phyloP scores from a whole-genome alignment of 2,329 filamentous ascomycete genomes.

The Aspergillus transmontanensis region DNA sequence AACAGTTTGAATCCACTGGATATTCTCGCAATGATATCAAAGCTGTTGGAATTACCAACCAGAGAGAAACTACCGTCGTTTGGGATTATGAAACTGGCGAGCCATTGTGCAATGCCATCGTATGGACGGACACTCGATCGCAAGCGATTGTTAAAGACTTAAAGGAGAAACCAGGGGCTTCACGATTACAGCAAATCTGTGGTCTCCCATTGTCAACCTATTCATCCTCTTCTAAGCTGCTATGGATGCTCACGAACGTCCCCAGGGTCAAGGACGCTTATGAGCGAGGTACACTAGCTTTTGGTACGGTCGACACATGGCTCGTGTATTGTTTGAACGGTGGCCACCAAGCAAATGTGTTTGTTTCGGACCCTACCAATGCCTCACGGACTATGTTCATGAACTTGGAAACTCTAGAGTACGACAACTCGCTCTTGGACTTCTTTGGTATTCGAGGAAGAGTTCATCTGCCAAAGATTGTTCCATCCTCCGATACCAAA shows the following conservation, averaged over 20 bases:
- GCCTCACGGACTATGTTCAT: slow-evolving; percentile 93
- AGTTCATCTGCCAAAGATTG: slow-evolving; percentile 75
- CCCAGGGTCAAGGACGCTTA: slow-evolving; percentile 71
- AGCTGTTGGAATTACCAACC: slow-evolving; percentile 83
- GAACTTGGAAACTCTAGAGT: slow-evolving; percentile 76
- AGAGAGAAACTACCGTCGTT: slow-evolving; percentile 83
- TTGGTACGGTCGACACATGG: slow-evolving; percentile 89
- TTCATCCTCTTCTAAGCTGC: slow-evolving; percentile 79
- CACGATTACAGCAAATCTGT: slow-evolving; percentile 68
- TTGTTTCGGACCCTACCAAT: slow-evolving; percentile 85
- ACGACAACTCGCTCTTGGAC: slow-evolving; percentile 72
- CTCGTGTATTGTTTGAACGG: slow-evolving; percentile 79
- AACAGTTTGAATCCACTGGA: slow-evolving; percentile 68
- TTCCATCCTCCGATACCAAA: slow-evolving; percentile 72
- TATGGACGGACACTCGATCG: slow-evolving; percentile 87
- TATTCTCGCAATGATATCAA: slow-evolving; percentile 67
- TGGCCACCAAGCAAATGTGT: slow-evolving; percentile 65
- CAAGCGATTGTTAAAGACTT: slow-evolving; percentile 73
- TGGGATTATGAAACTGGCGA: slow-evolving; percentile 82
- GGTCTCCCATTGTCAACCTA: slow-evolving; percentile 86
- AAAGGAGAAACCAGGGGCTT: slow-evolving; percentile 66
- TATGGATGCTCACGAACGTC: slow-evolving; percentile 79
- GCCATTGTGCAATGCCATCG: slow-evolving; percentile 79
- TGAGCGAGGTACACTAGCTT: slow-evolving; percentile 72
- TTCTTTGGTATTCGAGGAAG: slow-evolving; percentile 80